These are phyloP conservation scores for Aspergillus vadensis DNA, from an alignment of 2,329 filamentous ascomycete genomes.

Conservation along the genomic window DNA sequence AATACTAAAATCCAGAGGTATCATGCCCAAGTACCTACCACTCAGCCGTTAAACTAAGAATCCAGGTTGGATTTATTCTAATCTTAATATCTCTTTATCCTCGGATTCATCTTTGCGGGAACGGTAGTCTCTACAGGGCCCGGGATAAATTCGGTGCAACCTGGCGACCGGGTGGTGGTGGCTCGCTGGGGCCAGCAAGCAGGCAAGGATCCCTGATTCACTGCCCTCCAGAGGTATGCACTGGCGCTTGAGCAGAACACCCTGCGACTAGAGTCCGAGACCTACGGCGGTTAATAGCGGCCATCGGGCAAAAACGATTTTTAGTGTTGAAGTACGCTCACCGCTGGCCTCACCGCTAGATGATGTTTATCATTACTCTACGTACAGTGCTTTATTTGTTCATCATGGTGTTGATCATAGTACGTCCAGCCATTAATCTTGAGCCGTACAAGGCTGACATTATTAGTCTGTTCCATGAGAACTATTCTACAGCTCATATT, in stretches of 20 bases:
- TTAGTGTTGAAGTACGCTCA: too few relatives aligned
- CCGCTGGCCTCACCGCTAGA: too few relatives aligned
- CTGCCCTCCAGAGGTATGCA: slow-evolving; percentile 24
- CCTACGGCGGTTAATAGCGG: too few relatives aligned
- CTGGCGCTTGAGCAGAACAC: slow-evolving; percentile 11
- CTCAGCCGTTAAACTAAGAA: neutral
- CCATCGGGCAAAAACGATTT: too few relatives aligned
- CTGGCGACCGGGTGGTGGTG: slow-evolving; percentile 19
- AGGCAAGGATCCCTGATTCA: slow-evolving; percentile 16
- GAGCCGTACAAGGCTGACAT: too few relatives aligned
- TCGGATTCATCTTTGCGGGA: slow-evolving; percentile 21
- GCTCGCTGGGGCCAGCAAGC: slow-evolving; percentile 10
- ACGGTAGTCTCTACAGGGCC: slow-evolving; percentile 18
- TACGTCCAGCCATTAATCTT: too few relatives aligned
- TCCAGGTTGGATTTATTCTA: neutral
- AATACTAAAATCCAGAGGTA: slow-evolving; percentile 24
- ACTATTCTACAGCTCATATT: too few relatives aligned
- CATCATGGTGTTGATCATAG: too few relatives aligned
- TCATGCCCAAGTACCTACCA: neutral
- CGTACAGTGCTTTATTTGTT: too few relatives aligned
- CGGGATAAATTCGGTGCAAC: slow-evolving; percentile 12
- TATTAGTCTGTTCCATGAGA: too few relatives aligned
- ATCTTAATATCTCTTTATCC: slow-evolving; percentile 16
- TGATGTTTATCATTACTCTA: too few relatives aligned
- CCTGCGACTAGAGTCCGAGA: slow-evolving; percentile 5